These are phyloP conservation scores for Diospyros kaki DNA, from an alignment of 148 eudicot species.

Conservation along the genomic window DNA sequence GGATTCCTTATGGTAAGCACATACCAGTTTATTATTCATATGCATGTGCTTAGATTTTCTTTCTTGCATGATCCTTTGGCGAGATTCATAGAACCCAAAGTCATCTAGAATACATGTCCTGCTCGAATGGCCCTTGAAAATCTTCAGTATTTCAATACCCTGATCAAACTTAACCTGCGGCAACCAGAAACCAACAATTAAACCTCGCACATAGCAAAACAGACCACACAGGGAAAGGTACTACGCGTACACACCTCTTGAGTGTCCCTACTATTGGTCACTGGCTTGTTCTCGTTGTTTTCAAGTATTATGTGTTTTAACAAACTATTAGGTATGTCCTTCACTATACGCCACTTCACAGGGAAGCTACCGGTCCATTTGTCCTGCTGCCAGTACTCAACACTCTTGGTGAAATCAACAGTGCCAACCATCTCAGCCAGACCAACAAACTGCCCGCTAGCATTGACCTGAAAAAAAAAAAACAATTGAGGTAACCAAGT, in stretches of 20 bases:
- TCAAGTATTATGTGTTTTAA: conserved; percentile 75
- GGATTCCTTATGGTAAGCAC: too few species aligned
- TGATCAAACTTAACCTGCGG: conserved; percentile 59
- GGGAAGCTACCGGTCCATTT: conserved; percentile 93
- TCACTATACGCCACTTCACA: conserved; percentile 88
- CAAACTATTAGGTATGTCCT: conserved; percentile 68
- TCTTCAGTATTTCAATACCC: conserved; percentile 56
- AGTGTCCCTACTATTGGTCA: conserved; percentile 86
- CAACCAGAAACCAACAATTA: neutral
- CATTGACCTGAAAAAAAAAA: conserved; percentile 59
- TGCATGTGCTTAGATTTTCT: conserved; percentile 53
- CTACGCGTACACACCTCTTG: conserved; percentile 50
- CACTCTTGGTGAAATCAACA: conserved; percentile 64
- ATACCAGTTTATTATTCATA: too few species aligned
- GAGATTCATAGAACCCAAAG: conserved; percentile 67
- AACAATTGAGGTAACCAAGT: neutral
- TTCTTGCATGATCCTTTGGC: conserved; percentile 65
- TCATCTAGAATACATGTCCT: conserved; percentile 63
- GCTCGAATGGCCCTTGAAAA: conserved; percentile 56
- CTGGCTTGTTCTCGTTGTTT: conserved; percentile 85
- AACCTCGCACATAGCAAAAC: neutral
- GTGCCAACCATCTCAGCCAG: conserved; percentile 86
- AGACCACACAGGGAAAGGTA: neutral
- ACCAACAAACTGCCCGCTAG: conserved; percentile 89
- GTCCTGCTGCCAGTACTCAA: conserved; percentile 98